phyloP scores from a whole-genome alignment of 352 stramenopile genomes.

The Pythium plurisporium region DNA sequence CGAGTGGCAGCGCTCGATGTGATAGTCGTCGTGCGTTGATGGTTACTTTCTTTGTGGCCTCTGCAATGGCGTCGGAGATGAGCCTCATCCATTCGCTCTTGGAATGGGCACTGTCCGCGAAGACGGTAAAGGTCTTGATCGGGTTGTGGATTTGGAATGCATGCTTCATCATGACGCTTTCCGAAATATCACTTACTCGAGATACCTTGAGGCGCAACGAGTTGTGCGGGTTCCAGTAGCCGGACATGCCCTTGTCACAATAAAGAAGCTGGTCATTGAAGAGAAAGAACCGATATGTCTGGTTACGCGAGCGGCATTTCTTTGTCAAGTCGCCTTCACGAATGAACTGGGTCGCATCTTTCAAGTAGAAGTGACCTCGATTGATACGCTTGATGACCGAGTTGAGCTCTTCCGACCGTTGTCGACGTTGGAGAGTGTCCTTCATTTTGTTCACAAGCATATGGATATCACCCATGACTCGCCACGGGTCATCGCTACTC shows the following conservation, averaged over 20 bases:
- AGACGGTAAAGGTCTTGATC: conserved; percentile 82
- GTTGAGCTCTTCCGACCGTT: conserved; percentile 79
- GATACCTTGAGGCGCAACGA: conserved; percentile 79
- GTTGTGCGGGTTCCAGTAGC: conserved; percentile 83
- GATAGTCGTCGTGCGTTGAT: conserved; percentile 64
- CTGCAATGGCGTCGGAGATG: conserved; percentile 68
- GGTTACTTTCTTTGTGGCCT: conserved; percentile 76
- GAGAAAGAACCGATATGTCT: conserved; percentile 84
- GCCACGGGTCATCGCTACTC: conserved; percentile 65
- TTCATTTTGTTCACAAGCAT: conserved; percentile 88
- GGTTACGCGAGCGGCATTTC: conserved; percentile 86
- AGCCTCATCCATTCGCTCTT: conserved; percentile 83
- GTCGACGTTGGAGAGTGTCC: conserved; percentile 78
- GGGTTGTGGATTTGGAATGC: conserved; percentile 86
- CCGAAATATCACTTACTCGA: conserved; percentile 69
- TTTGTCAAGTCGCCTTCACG: conserved; percentile 94
- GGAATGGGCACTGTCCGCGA: conserved; percentile 49
- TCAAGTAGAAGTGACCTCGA: conserved; percentile 88
- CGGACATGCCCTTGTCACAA: conserved; percentile 71
- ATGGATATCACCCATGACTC: conserved; percentile 87
- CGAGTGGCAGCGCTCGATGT: conserved; percentile 16
- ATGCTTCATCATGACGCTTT: conserved; percentile 66
- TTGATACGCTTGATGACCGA: conserved; percentile 89
- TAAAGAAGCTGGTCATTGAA: conserved; percentile 88
- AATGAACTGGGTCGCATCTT: conserved; percentile 94